Conservation (phyloP, 1,284 basidiomycete species). For the Apiotrichum veenhuisii region DNA sequence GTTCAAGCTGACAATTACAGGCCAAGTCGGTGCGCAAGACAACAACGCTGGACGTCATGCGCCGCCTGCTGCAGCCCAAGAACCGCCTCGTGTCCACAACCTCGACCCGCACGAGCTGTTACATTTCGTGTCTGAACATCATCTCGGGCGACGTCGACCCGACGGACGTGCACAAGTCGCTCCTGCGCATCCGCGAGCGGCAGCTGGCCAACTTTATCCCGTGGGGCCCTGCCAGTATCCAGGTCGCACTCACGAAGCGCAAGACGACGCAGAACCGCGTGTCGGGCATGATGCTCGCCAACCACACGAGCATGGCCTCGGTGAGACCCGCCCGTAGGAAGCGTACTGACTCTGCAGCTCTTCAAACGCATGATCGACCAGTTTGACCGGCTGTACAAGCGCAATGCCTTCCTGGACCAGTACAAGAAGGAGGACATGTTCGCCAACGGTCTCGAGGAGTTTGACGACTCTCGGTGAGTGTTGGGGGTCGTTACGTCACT, state of each 20-base stretch:
- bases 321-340: slow-evolving; percentile 58
- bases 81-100: slow-evolving; percentile 98
- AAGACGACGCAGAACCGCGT: slow-evolving; percentile 92
- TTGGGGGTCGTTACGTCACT: not conserved
- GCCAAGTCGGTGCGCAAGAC: slow-evolving; percentile 86
- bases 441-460: slow-evolving; percentile 83
- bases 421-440: slow-evolving; percentile 98
- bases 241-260: slow-evolving; percentile 88
- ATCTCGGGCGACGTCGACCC: slow-evolving; percentile 98
- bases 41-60: slow-evolving; percentile 97
- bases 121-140: slow-evolving; percentile 97
- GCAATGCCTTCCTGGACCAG: slow-evolving; percentile 94
- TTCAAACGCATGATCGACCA: slow-evolving; percentile 97
- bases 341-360: slow-evolving; percentile 55
- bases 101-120: slow-evolving; percentile 85
- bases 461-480: slow-evolving; percentile 79
- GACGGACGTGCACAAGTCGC: slow-evolving; percentile 96
- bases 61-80: slow-evolving; percentile 92
- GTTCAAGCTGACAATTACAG: slow-evolving; percentile 48
- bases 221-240: slow-evolving; percentile 98
- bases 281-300: slow-evolving; percentile 96
- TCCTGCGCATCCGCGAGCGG: slow-evolving; percentile 91
- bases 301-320: slow-evolving; percentile 95
- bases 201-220: slow-evolving; percentile 98
- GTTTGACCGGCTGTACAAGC: slow-evolving; percentile 80